Evolutionary conservation across 2,329 filamentous ascomycete genomes (phyloP), one percentile per base, ranked within the genome.

Genomic region (Dothistroma pini): DNA sequence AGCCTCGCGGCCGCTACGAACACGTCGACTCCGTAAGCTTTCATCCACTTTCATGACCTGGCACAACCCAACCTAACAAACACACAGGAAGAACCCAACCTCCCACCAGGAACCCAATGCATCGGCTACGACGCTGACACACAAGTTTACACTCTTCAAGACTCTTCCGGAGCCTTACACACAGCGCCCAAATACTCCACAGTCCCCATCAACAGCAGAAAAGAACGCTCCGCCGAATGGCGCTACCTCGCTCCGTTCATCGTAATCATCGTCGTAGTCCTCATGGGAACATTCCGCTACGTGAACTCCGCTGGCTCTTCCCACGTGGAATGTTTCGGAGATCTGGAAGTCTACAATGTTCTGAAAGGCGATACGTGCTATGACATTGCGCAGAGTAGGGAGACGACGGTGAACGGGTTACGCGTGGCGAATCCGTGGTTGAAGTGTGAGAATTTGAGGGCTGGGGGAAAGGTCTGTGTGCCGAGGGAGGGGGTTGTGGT

Each of bases 71-170:
- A 52, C 16, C 55, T 57, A 35, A 57, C 47, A 12, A 50, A 4
- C 12, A 14, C 22, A 16, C 44, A 60, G 58, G 50, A 60, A 48
- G 58, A 56, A 22, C 9, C 41, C 21, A 58, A 56, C 25, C 49
- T 58, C 1, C 62, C 62, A 5, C 49, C 57, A 35, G 60, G 58
- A 31, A 61, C 63, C 58, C 35, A 62, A 11, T 48, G 60, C 16
- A 59, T 66, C 12, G 62, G 62, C 54, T 66, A 66, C 57, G 64
- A 66, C 31, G 64, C 58, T 34, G 62, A 66, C 34, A 62, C 60
- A 9, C 56, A 61, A 35, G 54, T 47, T 12, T 66, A 66, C 57
- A 66, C 62, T 1, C 63, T 58, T 35, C 56, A 50, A 48, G 60
- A 65, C 38, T 19, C 51, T 21, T 60, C 60, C 34, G 59, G 57